Base-by-base conservation (phyloP, 208 protist genomes). In the Crithidia acanthocephali region DNA sequence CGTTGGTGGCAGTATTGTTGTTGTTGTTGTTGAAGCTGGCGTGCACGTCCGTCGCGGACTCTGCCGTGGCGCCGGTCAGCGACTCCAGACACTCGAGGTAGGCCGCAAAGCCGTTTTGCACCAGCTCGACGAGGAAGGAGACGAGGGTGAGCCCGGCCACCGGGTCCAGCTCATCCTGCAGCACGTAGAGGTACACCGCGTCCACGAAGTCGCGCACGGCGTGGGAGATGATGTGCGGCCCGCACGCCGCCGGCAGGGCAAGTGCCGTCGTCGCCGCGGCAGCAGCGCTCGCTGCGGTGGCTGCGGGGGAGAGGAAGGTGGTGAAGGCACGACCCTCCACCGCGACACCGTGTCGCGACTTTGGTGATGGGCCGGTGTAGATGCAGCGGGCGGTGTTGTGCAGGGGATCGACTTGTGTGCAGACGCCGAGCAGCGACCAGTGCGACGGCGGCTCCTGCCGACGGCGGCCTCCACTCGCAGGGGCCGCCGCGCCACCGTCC, bases 141-240 rank as follows among this genome's bases (percentile, higher is more conserved):
- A 81, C 48, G 25, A 81, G 44, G 22, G 69, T 74, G 20, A 81
- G 50, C n/a, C 55, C 64, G 32, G 47, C 42, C 6, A 58, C 64
- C 8, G 59, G 47, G 40, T 73, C 63, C 33, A 65, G 35, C 62
- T 79, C 78, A 18, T 78, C 74, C 27, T 80, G 68, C 7, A 77
- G 33, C 5, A 76, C 70, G 52, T 79, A 67, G 37, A 69, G 52
- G 57, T 78, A 70, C 2, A 74, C 50, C 30, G 37, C 45, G 35
- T 73, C 57, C n/a, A 80, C 70, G n/a, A 76, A 80, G 53, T 27
- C 55, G 23, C 74, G 73, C 55, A 74, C 71, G n/a, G 79, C 62
- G 40, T 76, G 57, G 7, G 79, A 80, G 45, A 84, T 68, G 25
- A 84, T 60, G 57, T 80, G 71, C 28, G 74, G 75, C 18, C 66